These are phyloP conservation scores for Botrytis fragariae DNA, from an alignment of 2,329 filamentous ascomycete genomes.

Conservation along the genomic window DNA sequence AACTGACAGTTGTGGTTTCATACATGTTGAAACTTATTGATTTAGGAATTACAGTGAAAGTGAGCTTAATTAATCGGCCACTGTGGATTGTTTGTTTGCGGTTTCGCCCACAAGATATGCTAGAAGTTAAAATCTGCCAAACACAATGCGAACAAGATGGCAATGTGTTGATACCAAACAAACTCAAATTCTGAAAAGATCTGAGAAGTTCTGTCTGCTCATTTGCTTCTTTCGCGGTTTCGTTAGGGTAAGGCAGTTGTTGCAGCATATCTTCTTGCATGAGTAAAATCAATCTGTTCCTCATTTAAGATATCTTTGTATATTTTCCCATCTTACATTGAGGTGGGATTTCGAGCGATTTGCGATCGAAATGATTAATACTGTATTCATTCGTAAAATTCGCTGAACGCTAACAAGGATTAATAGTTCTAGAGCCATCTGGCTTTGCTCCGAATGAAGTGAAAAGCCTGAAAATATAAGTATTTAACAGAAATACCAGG, in stretches of 20 bases:
- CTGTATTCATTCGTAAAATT: neutral
- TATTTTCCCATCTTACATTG: neutral
- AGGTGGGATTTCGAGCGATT: neutral
- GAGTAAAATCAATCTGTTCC: neutral
- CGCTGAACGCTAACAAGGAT: neutral
- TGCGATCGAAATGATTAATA: neutral
- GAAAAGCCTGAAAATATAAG: too few relatives aligned
- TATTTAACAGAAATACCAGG: neutral
- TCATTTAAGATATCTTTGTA: neutral
- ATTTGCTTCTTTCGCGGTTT: neutral
- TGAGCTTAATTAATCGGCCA: neutral
- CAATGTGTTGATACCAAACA: neutral
- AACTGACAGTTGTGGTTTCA: neutral
- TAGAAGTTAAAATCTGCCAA: neutral
- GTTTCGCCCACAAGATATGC: neutral
- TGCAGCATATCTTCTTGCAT: neutral
- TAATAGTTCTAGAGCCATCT: neutral
- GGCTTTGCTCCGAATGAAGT: neutral
- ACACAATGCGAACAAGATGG: neutral
- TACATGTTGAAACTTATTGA: neutral
- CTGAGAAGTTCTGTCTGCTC: neutral
- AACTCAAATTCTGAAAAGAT: neutral
- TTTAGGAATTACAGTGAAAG: neutral
- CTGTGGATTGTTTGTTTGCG: neutral
- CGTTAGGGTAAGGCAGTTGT: neutral